Base-by-base conservation (phyloP, 2,329 filamentous ascomycete species). In the Exophiala bonariae region DNA sequence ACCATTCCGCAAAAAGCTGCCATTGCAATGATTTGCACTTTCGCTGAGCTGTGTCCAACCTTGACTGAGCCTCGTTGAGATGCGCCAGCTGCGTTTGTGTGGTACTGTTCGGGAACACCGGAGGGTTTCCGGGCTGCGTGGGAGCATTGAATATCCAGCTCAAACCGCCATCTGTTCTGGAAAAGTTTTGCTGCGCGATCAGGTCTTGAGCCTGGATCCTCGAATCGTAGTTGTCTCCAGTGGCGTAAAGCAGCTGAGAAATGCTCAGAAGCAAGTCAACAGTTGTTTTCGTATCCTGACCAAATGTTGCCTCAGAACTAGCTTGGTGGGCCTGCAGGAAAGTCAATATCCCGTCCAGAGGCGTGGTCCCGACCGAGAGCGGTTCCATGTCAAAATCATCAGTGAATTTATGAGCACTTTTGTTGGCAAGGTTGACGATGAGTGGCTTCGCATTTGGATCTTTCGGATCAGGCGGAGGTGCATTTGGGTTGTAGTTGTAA, bases 1-100 rank as follows among this genome's bases (percentile, higher is more conserved):
- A 74, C 70, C 70, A 74, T 2, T 54, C n/a, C 0, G 68, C 59
- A 45, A 74, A 74, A 54, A 73, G 55, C 9, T 69, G 60, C 70
- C 71, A 74, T 22, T 61, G 63, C 13, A 57, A 42, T 23, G 62
- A 57, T n/a, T 44, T 35, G 3, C 57, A 35, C 9, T 50, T 36
- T 6, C 58, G 55, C 18, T 46, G n/a, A 2, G 30, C 32, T 4
- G 37, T 16, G 36, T 62, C 57, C 3, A 48, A 28, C 4, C 32
- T 22, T 11, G 31, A 10, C 44, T 58, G 54, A 4, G 13, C 20
- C 13, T 41, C 39, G 34, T 61, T 62, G 6, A 59, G 22, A 10
- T 32, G 30, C 10, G 22, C 39, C 10, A 56, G 39, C 5, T 42
- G 17, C 2, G 23, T 26, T 11, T 6, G 6, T 26, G 6, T 6